These are phyloP conservation scores for Chaetomium sp. DNA, from an alignment of 2,329 filamentous ascomycete species.

Conservation along the genomic window DNA sequence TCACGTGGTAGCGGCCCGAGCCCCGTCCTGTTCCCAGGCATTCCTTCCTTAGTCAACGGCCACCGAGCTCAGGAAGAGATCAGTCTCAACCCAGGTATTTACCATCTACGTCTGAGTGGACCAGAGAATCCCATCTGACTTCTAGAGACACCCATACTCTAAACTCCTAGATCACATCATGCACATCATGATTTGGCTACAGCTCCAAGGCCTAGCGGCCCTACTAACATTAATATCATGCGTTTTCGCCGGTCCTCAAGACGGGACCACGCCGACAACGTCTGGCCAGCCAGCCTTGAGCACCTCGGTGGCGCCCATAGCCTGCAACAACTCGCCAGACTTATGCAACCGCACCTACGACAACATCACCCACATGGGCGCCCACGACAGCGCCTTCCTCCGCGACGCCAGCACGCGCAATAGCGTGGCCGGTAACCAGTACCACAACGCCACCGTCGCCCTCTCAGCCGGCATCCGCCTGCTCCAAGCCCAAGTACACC, in stretches of 20 bases:
- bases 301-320: slow-evolving; percentile 25
- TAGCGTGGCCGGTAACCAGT: slow-evolving; percentile 71
- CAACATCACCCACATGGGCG: slow-evolving; percentile 76
- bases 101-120: not conserved
- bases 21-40: too few relatives aligned
- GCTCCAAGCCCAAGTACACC: slow-evolving; percentile 72
- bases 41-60: not conserved
- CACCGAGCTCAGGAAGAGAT: not conserved
- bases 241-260: slow-evolving; percentile 11
- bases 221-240: slow-evolving; percentile 12
- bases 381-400: slow-evolving; percentile 74
- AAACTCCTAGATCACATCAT: slow-evolving; percentile 9
- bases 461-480: slow-evolving; percentile 71
- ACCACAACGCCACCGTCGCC: slow-evolving; percentile 69
- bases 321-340: slow-evolving; percentile 80
- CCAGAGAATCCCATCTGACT: too few relatives aligned
- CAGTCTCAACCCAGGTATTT: not conserved
- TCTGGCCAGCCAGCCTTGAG: too few relatives aligned
- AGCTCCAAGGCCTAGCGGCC: slow-evolving; percentile 3
- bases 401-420: slow-evolving; percentile 63
- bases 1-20: not conserved
- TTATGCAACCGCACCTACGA: slow-evolving; percentile 73
- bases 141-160: too few relatives aligned
- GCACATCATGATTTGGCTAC: slow-evolving; percentile 19
- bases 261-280: slow-evolving; percentile 17